phyloP scores from a whole-genome alignment of 2,329 filamentous ascomycete species.

The Scytalidium sp. region DNA sequence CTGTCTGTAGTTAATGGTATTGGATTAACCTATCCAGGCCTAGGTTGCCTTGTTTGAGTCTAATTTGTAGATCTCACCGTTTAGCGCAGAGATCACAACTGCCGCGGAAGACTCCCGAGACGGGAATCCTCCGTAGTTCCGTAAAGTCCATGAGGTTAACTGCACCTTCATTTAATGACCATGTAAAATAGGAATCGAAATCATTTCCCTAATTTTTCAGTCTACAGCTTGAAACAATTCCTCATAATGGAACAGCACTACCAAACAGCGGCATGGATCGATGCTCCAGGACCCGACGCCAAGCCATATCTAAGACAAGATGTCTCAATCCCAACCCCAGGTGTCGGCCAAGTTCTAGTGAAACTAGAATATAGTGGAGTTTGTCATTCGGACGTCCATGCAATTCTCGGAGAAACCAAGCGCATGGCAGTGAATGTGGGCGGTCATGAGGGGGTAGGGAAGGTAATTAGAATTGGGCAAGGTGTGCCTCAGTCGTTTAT shows the following conservation, averaged over 20 bases:
- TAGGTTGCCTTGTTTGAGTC: too few species aligned
- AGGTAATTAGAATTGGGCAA: neutral
- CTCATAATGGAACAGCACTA: neutral
- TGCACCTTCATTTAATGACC: neutral
- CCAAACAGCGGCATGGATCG: constrained; percentile 1
- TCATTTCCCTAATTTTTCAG: neutral
- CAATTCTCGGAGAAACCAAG: constrained; percentile 16
- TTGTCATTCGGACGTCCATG: constrained; percentile 7
- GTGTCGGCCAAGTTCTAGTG: constrained; percentile 4
- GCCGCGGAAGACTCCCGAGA: neutral
- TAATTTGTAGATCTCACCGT: too few species aligned
- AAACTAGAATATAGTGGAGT: constrained; percentile 5
- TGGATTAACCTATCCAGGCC: too few species aligned
- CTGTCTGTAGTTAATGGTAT: too few species aligned
- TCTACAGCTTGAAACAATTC: neutral
- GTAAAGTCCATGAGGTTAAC: neutral
- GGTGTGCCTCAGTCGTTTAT: constrained; percentile 46
- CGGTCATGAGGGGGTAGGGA: constrained; percentile 18
- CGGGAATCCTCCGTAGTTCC: neutral
- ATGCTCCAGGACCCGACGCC: neutral
- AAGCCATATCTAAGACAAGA: constrained; percentile 1
- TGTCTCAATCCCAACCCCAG: neutral
- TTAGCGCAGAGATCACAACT: too few species aligned
- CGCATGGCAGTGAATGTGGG: constrained; percentile 3
- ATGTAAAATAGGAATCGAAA: neutral